Evolutionary conservation across 768 basidiomycete genomes (phyloP).

Genomic region (Imleria badia): DNA sequence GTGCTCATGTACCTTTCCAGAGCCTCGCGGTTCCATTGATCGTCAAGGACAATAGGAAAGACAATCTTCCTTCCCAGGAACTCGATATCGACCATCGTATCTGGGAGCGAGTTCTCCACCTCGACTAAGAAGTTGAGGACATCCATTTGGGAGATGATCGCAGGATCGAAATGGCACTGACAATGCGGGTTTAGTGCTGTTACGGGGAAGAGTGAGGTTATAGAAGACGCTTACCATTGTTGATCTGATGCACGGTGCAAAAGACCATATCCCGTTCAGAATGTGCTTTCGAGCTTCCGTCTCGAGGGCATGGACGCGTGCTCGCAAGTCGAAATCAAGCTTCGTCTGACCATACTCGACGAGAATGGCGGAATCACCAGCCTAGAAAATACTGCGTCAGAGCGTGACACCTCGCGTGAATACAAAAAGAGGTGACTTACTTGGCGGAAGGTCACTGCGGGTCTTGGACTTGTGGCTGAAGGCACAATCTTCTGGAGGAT

Average conservation of each 20-base stretch:
- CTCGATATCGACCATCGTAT: conserved; percentile 37
- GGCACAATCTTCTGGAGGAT: conserved; percentile 13
- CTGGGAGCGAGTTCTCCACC: conserved; percentile 40
- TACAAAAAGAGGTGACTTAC: conserved; percentile 28
- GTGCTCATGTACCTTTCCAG: conserved; percentile 56
- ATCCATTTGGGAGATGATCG: conserved; percentile 39
- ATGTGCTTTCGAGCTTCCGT: conserved; percentile 33
- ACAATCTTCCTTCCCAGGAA: conserved; percentile 54
- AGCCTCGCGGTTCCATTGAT: conserved; percentile 55
- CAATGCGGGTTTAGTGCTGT: not conserved
- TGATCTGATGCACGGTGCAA: conserved; percentile 55
- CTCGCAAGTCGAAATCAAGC: conserved; percentile 52
- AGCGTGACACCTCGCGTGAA: not conserved
- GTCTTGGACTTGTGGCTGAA: conserved; percentile 17
- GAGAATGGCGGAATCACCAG: conserved; percentile 62
- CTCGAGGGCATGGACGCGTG: conserved; percentile 58
- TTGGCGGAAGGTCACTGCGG: conserved; percentile 52
- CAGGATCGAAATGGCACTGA: conserved; percentile 53
- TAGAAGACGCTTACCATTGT: conserved; percentile 45
- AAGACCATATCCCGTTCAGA: conserved; percentile 38
- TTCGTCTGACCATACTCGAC: conserved; percentile 60
- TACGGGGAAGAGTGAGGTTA: not conserved
- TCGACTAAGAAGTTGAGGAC: conserved; percentile 44
- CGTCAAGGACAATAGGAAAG: conserved; percentile 64
- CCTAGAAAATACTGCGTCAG: conserved; percentile 34